Evolutionary conservation across 352 stramenopile species (phyloP), one percentile per base, ranked within the genome.

Genomic region (Pythium monospermum): DNA sequence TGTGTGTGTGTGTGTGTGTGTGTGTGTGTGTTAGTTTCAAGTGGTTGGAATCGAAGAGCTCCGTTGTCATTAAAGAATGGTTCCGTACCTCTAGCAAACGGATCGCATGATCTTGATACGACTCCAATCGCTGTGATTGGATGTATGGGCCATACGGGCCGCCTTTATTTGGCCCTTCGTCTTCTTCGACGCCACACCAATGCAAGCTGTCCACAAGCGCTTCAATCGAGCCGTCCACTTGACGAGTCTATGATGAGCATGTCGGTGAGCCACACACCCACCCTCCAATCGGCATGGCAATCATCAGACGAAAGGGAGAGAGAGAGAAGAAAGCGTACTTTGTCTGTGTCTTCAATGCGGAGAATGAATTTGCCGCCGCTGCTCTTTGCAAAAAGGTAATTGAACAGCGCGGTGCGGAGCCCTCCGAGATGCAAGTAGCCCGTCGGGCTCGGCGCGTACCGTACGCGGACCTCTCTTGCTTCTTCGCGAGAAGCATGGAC

Each of bases 161-260:
- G 30, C 90, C 86, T 23, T 72, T 79, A 42, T 87, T 93, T 2
- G 96, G 96, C 25, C 96, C 96, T 87, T 99, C 96, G 64, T 99
- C 96, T 68, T 97, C 97, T n/a, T 87, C 57, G 5, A 99, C 64
- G n/a, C 94, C 94, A 30, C 98, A 91, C 95, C 95, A 99, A 38
- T 83, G 73, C 49, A 99, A 68, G 16, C 78, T 94, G 30, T 83
- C 65, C n/a, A 93, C 61, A 2, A 97, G 77, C 35, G 83, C 73
- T 22, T 96, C 87, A 15, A 91, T 46, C 0, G 88, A 95, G 6
- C 85, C 85, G 12, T 87, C 67, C 32, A 96, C 82, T 62, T 94
- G 80, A 4, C 90, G 86, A 12, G 80, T 95, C 70, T 73, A 39
- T 28, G 18, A 56, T 57, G n/a, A n/a, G n/a, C n/a, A n/a, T 31